Percentiles rank a stretch among this genome's conserved stretches.
phyloP scores from a whole-genome alignment of 768 basidiomycete genomes.

The Cystobasidium tubakii region DNA sequence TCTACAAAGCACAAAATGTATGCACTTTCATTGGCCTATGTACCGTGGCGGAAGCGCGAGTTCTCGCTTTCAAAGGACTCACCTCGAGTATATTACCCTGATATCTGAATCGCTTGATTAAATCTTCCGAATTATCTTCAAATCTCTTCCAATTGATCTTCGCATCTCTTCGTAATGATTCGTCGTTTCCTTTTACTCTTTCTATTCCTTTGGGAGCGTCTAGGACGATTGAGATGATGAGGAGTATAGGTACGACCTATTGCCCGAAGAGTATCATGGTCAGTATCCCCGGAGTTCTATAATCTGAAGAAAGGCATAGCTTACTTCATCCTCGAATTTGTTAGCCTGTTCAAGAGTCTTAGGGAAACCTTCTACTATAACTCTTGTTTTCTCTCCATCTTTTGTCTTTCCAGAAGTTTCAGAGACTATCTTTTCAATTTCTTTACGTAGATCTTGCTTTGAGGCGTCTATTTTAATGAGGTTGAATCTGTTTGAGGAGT shows the following conservation, averaged over 20 bases:
- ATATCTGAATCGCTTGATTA: conserved; percentile 17
- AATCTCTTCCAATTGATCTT: conserved; percentile 32
- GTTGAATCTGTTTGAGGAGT: conserved; percentile 14
- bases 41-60: not conserved
- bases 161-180: conserved; percentile 1
- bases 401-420: not conserved
- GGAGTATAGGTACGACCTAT: conserved; percentile 25
- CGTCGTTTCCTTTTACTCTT: not conserved
- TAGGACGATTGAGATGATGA: conserved; percentile 25
- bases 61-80: not conserved
- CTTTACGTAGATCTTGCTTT: not conserved
- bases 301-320: no score
- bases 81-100: conserved; percentile 32
- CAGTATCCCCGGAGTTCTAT: no score
- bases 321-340: conserved; percentile 16
- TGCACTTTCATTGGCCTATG: not conserved
- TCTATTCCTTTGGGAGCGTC: not conserved
- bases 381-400: conserved; percentile 12
- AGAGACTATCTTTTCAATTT: not conserved
- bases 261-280: not conserved
- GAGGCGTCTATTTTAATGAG: conserved; percentile 18
- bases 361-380: conserved; percentile 23
- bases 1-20: conserved; percentile 5
- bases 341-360: conserved; percentile 11
- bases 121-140: conserved; percentile 4